phyloP scores from a whole-genome alignment of 78 protist species.

The Abeoforma whisleri region DNA sequence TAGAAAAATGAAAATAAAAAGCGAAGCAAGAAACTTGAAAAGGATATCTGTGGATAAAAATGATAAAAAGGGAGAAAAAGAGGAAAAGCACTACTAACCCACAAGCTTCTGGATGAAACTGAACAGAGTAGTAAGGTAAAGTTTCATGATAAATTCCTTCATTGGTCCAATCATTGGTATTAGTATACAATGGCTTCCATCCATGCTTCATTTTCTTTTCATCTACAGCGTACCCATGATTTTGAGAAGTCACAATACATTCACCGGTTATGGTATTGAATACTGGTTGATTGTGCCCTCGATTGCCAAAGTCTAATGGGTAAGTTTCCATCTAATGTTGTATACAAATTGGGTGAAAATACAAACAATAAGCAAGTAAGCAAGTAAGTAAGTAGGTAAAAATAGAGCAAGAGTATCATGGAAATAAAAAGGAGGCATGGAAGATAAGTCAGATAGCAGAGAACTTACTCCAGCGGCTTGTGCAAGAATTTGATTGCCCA shows the following conservation, averaged over 20 bases:
- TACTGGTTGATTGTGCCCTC: slow-evolving; percentile 91
- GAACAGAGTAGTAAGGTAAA: slow-evolving; percentile 79
- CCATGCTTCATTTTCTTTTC: slow-evolving; percentile 63
- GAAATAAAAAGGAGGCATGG: slow-evolving; percentile 11
- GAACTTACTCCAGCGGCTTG: slow-evolving; percentile 73
- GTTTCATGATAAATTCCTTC: slow-evolving; percentile 78
- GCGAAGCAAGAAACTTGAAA: no score
- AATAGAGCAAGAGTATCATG: no score
- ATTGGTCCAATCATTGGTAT: slow-evolving; percentile 84
- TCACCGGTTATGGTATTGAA: slow-evolving; percentile 49
- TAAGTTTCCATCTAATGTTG: slow-evolving; percentile 45
- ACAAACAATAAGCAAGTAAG: no score
- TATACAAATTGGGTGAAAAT: background rate
- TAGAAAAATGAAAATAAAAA: no score
- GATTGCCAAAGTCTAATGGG: slow-evolving; percentile 85
- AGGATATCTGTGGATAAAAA: no score
- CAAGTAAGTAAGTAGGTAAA: no score
- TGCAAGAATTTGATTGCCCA: slow-evolving; percentile 87
- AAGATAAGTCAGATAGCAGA: background rate
- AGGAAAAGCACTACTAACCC: no score
- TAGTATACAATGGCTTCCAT: slow-evolving; percentile 77
- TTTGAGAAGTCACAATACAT: slow-evolving; percentile 53
- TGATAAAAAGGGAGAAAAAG: no score
- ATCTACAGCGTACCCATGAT: slow-evolving; percentile 84
- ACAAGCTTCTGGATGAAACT: slow-evolving; percentile 94